Evolutionary conservation across 306 rosid genomes (phyloP), one percentile per base, ranked within the genome.

Genomic region (Ormosia emarginata): DNA sequence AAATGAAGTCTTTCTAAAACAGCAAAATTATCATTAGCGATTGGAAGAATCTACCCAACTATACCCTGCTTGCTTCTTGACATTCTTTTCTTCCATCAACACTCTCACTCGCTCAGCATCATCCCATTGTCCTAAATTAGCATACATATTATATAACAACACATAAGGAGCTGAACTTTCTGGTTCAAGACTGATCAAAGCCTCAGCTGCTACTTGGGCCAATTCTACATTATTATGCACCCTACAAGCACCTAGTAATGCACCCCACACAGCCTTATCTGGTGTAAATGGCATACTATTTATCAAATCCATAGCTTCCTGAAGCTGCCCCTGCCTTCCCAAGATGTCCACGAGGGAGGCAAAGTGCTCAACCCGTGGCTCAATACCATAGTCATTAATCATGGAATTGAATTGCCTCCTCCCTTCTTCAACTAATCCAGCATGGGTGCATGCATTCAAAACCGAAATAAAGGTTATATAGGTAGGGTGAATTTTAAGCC

Each of bases 241-340:
- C 78, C 88, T 87, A 68, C 90, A 87, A 74, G 74, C 82, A 71
- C 90, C 86, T n/a, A 87, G 79, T 40, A 87, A 61, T 55, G 90
- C 88, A 62, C 90, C 88, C 90, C 90, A 87, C 6, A 87, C 90
- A 37, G 88, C 84, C 69, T 84, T 81, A 81, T 87, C 90, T 4
- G 90, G 88, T 84, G 81, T 80, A 53, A 73, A 53, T 10, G 90
- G 84, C 88, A 87, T 87, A 61, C 77, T 67, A 62, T 62, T 36
- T 61, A 87, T 84, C 84, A 87, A 74, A 78, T 81, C 73, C 65
- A 81, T 73, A 74, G 86, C 90, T 75, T 87, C 86, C 83, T 72
- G 79, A 77, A 87, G 90, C 62, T 77, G 79, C 63, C 90, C 90
- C 50, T 87, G 88, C 68, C 90, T 82, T 62, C 86, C 88, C 80